Conservation (phyloP, 75 land plant genomes). For the Sequoiadendron giganteum region DNA sequence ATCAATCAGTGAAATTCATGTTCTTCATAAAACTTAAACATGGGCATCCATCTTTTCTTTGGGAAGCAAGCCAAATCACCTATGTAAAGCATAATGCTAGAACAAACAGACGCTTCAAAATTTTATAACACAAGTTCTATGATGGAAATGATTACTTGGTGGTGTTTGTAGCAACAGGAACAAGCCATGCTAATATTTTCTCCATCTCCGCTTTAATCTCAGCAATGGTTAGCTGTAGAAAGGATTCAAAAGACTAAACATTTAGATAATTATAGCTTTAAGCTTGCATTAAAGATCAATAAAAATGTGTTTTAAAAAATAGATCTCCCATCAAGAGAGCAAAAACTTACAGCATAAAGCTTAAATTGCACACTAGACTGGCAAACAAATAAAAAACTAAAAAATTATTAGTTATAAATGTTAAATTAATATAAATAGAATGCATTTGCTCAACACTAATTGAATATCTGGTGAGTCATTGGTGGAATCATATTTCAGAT, state of each 20-base stretch:
- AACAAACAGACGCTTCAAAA: not conserved
- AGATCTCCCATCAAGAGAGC: not conserved
- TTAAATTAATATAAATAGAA: no score
- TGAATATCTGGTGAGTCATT: not conserved
- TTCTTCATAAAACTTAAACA: not conserved
- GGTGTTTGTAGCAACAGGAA: constrained; percentile 88
- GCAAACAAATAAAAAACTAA: not conserved
- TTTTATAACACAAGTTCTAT: not conserved
- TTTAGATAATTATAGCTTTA: not conserved
- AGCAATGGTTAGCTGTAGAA: constrained; percentile 45
- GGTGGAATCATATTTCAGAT: not conserved
- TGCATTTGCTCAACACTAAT: not conserved
- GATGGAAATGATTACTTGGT: constrained; percentile 60
- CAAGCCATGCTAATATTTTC: constrained; percentile 90
- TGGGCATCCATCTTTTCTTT: not conserved
- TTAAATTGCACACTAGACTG: not conserved
- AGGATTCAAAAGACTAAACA: not conserved
- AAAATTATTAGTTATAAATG: no score
- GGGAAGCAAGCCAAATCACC: not conserved
- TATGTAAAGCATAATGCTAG: not conserved
- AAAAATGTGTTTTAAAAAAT: no score
- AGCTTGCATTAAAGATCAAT: not conserved
- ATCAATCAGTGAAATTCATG: constrained; percentile 5
- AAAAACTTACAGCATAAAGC: not conserved
- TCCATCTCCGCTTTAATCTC: constrained; percentile 90